phyloP scores from a whole-genome alignment of 2,329 filamentous ascomycete genomes.

The Colletotrichum brevisporum region DNA sequence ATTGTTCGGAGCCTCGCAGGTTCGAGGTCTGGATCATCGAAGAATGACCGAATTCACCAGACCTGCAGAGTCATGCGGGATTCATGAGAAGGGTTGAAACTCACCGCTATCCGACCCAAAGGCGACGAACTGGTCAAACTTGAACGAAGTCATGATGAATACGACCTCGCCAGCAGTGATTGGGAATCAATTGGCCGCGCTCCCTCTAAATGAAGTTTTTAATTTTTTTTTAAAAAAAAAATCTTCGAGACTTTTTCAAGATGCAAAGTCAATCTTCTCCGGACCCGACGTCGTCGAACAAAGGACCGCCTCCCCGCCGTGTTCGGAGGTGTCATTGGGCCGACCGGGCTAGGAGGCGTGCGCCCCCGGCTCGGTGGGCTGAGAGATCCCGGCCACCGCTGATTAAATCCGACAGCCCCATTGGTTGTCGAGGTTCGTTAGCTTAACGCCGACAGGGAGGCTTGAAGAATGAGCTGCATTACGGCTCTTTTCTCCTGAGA shows the following conservation, averaged over 20 bases:
- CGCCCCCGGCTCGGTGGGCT: constrained; percentile 21
- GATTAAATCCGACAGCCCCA: neutral
- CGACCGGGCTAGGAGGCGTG: constrained; percentile 12
- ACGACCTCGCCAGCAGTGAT: neutral
- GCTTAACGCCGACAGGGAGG: constrained; percentile 23
- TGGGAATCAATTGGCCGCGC: neutral
- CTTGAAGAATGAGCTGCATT: constrained; percentile 13
- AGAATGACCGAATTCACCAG: no score
- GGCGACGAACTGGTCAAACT: constrained; percentile 55
- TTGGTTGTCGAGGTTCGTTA: neutral
- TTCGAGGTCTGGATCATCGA: no score
- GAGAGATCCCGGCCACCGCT: constrained; percentile 25
- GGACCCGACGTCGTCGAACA: constrained; percentile 1
- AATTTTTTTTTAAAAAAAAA: no score
- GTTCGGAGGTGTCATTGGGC: constrained; percentile 24
- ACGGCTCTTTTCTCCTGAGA: neutral
- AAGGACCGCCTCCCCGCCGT: constrained; percentile 18
- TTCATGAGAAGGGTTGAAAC: constrained; percentile 40
- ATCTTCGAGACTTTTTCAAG: no score
- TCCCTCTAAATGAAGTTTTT: no score
- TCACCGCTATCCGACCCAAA: constrained; percentile 64
- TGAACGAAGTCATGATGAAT: constrained; percentile 30
- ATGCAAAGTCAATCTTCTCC: neutral
- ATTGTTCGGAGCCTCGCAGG: neutral
- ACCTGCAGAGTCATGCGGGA: no score